phyloP scores from a whole-genome alignment of 2,329 filamentous ascomycete genomes.

The Tolypocladium paradoxum region DNA sequence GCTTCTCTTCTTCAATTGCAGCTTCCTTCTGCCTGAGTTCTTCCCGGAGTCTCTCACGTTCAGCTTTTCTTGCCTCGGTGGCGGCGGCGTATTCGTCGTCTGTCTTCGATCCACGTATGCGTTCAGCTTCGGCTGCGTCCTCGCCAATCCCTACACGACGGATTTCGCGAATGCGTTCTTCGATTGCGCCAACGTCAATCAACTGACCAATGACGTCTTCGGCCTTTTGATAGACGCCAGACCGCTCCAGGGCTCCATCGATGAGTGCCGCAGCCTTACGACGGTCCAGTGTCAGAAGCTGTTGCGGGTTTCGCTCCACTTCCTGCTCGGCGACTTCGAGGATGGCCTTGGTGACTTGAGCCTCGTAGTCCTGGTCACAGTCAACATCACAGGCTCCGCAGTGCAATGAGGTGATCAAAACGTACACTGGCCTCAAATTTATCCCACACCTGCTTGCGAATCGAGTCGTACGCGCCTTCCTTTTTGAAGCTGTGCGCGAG shows the following conservation, averaged over 20 bases:
- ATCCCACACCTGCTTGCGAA: constrained; percentile 68
- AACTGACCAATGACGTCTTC: constrained; percentile 56
- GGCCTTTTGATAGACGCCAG: constrained; percentile 63
- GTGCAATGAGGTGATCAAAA: neutral
- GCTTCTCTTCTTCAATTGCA: constrained; percentile 51
- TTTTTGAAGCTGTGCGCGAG: constrained; percentile 78
- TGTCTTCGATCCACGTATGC: constrained; percentile 55
- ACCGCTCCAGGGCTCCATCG: constrained; percentile 67
- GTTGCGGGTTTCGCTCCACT: constrained; percentile 61
- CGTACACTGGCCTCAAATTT: constrained; percentile 61
- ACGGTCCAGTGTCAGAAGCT: constrained; percentile 62
- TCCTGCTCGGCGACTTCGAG: constrained; percentile 62
- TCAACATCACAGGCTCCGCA: neutral
- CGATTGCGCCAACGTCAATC: constrained; percentile 58
- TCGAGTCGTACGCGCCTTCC: constrained; percentile 70
- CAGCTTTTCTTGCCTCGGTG: constrained; percentile 46
- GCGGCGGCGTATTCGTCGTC: constrained; percentile 65
- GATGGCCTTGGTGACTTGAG: constrained; percentile 53
- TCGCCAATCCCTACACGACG: constrained; percentile 58
- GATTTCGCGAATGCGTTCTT: constrained; percentile 58
- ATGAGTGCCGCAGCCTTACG: constrained; percentile 65
- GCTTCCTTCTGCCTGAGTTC: constrained; percentile 48
- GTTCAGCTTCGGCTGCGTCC: constrained; percentile 56
- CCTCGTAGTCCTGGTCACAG: constrained; percentile 52
- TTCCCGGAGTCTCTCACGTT: constrained; percentile 51